These are phyloP conservation scores for Rehmannia glutinosa DNA, from an alignment of 257 asterid species.

Conservation along the genomic window DNA sequence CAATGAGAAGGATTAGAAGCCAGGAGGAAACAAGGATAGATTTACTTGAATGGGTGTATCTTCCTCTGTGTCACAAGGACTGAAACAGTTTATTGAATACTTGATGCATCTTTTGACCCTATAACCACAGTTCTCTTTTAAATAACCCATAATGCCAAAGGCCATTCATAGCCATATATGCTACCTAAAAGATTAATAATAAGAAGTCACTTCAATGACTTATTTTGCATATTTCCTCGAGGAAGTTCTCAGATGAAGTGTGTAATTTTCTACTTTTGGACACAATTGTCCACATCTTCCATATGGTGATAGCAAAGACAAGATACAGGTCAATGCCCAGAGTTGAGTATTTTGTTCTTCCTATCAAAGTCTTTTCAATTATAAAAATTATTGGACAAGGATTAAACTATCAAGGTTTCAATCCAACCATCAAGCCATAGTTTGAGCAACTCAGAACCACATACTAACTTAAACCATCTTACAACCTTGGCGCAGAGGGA, in stretches of 20 bases:
- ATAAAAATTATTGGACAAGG: background rate
- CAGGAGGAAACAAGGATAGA: background rate
- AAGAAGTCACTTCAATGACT: background rate
- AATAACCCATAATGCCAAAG: background rate
- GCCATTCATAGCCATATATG: background rate
- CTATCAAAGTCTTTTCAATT: background rate
- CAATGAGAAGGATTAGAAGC: conserved; percentile 3
- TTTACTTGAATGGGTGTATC: conserved; percentile 1
- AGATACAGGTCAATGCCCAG: background rate
- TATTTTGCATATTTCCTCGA: background rate
- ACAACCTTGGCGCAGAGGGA: conserved; percentile 87
- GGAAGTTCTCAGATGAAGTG: background rate
- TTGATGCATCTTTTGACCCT: background rate
- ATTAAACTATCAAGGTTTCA: background rate
- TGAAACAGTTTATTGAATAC: too few species aligned
- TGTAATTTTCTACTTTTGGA: background rate
- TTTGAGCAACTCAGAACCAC: background rate
- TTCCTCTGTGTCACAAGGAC: background rate
- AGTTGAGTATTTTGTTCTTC: background rate
- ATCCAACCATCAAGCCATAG: background rate
- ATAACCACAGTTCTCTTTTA: background rate
- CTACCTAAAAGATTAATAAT: background rate
- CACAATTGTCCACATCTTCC: background rate
- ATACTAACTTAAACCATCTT: conserved; percentile 11
- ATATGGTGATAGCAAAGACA: background rate